Percentiles rank a stretch among this genome's conserved stretches.
phyloP scores from a whole-genome alignment of 106 monocot genomes.

The Dactylorhiza incarnata region DNA sequence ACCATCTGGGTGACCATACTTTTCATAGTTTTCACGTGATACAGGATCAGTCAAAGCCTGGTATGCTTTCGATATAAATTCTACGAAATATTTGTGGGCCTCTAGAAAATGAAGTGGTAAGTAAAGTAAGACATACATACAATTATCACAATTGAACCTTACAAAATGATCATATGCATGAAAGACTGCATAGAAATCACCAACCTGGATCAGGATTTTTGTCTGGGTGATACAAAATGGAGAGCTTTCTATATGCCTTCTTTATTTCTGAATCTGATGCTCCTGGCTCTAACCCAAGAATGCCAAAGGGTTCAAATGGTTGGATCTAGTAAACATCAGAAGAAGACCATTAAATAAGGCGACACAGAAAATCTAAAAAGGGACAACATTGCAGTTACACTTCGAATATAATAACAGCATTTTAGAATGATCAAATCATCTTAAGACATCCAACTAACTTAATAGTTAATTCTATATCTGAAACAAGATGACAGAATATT shows the following conservation, averaged over 20 bases:
- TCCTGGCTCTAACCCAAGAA: constrained; percentile 84
- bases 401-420: neutral
- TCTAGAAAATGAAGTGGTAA: constrained; percentile 30
- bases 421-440: neutral
- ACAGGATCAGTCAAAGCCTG: constrained; percentile 26
- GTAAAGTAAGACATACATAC: neutral
- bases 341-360: neutral
- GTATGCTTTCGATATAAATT: constrained; percentile 26
- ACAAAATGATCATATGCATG: neutral
- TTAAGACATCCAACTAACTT: neutral
- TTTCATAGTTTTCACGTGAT: constrained; percentile 72
- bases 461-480: no score
- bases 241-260: constrained; percentile 89
- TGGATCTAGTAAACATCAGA: constrained; percentile 41
- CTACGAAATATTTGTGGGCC: constrained; percentile 56
- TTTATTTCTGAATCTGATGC: constrained; percentile 91
- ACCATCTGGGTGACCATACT: constrained; percentile 89
- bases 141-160: neutral
- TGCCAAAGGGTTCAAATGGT: constrained; percentile 85
- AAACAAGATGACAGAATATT: neutral
- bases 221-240: constrained; percentile 94
- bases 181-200: neutral
- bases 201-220: constrained; percentile 99
- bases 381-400: neutral
- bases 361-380: neutral